Evolutionary conservation across 176 grass and related monocot genomes (phyloP), one percentile per base, ranked within the genome.

Genomic region (Carex parvula): DNA sequence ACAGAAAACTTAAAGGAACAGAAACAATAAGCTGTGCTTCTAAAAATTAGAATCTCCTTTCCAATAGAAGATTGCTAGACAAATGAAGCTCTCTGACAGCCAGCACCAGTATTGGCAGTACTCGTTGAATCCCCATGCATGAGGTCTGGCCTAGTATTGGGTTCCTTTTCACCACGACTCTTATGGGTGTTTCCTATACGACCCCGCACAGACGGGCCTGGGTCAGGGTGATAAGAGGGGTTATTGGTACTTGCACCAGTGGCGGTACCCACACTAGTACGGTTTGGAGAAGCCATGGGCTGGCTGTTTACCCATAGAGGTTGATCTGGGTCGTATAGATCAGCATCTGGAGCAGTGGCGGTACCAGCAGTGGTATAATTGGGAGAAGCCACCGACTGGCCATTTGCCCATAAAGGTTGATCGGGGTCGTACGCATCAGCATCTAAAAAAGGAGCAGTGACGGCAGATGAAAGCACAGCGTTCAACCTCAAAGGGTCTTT

Each of bases 171-270:
- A 64, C 35, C 41, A 26, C 50, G 61, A 52, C 12, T 48, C 48
- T 54, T 76, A 9, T 76, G 20, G 2, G 21, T 9, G 20, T 56
- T 77, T 70, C 78, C 52, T 85, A 90, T 95, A 86, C 89, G 88
- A 5, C 87, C 93, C 96, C 89, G 90, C 85, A 99, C 91, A 92
- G 91, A 93, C 78, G 92, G 85, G 15, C 90, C 89, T 16, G 58
- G 81, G 81, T 64, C 88, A 17, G 50, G 72, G 72, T 77, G 72
- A 56, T 56, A 77, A 77, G 72, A 55, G 72, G 32, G 22, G 2
- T 77, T 50, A 55, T 56, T 77, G 50, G 22, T 56, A 56, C 72
- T 50, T 30, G 22, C 26, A 56, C 72, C 48, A 77, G 72, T 77
- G 21, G 24, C 4, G 4, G 73, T 77, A 33, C 86, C 87, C 26